These are phyloP conservation scores for Colletotrichum viniferum DNA, from an alignment of 2,329 filamentous ascomycete species.

Conservation along the genomic window DNA sequence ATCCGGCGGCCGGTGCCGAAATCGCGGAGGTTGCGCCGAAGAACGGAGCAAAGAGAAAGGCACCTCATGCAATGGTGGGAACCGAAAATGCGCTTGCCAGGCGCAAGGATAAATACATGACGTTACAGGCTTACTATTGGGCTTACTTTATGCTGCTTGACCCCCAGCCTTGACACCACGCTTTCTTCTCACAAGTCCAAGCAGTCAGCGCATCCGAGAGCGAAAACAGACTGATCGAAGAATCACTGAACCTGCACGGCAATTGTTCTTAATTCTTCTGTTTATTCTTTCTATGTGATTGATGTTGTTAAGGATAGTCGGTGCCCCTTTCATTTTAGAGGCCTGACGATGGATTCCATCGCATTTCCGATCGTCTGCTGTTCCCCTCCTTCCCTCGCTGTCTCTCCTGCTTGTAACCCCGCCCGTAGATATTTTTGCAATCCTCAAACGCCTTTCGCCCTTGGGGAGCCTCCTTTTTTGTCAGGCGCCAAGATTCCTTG, in stretches of 20 bases:
- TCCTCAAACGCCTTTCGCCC: constrained; percentile 4
- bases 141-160: background rate
- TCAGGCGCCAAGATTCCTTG: background rate
- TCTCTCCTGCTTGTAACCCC: background rate
- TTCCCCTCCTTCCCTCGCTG: background rate
- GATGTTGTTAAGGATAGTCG: background rate
- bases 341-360: background rate
- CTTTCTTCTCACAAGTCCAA: background rate
- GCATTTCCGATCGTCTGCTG: background rate
- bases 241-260: background rate
- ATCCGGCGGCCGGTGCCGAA: constrained; percentile 13
- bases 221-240: background rate
- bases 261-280: background rate
- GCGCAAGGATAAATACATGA: background rate
- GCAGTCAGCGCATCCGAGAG: background rate
- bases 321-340: background rate
- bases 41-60: background rate
- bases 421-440: background rate
- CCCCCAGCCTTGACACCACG: background rate
- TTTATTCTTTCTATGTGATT: background rate
- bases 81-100: background rate
- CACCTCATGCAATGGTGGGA: background rate
- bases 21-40: constrained; percentile 5
- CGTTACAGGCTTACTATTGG: background rate
- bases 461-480: background rate